These are phyloP conservation scores for Styphnolobium japonicum DNA, from an alignment of 306 rosid genomes.

Conservation along the genomic window DNA sequence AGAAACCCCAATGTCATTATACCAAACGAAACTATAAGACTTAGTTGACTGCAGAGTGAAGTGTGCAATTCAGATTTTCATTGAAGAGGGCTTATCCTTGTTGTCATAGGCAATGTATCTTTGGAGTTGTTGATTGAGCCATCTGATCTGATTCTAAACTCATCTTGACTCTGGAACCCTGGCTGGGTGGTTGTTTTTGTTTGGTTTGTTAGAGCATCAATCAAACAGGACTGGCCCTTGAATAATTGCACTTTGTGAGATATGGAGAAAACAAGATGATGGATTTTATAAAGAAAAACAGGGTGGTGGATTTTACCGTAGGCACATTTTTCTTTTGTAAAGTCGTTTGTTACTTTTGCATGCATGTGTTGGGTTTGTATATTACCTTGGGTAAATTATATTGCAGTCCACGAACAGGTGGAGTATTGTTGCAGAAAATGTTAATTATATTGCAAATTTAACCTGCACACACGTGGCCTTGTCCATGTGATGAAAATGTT, in stretches of 20 bases:
- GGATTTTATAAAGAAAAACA: neutral
- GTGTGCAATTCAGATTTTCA: neutral
- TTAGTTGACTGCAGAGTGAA: constrained; percentile 34
- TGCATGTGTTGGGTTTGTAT: constrained; percentile 16
- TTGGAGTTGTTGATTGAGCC: constrained; percentile 1
- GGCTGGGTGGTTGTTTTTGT: neutral
- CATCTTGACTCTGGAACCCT: neutral
- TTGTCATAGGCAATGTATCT: neutral
- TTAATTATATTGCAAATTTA: neutral
- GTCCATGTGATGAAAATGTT: neutral
- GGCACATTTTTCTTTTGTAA: constrained; percentile 23
- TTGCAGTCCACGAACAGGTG: neutral
- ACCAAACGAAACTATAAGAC: constrained; percentile 53
- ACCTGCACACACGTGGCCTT: neutral
- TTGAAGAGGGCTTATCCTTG: neutral
- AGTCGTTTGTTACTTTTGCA: neutral
- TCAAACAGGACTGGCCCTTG: neutral
- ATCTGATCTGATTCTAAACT: neutral
- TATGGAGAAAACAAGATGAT: neutral
- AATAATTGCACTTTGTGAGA: neutral
- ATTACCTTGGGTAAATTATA: neutral
- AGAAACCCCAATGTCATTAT: constrained; percentile 77
- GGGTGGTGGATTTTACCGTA: constrained; percentile 1
- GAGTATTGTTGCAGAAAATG: neutral
- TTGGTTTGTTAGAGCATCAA: constrained; percentile 1